phyloP scores from a whole-genome alignment of 768 basidiomycete genomes.

The Tephrocybe sp. region DNA sequence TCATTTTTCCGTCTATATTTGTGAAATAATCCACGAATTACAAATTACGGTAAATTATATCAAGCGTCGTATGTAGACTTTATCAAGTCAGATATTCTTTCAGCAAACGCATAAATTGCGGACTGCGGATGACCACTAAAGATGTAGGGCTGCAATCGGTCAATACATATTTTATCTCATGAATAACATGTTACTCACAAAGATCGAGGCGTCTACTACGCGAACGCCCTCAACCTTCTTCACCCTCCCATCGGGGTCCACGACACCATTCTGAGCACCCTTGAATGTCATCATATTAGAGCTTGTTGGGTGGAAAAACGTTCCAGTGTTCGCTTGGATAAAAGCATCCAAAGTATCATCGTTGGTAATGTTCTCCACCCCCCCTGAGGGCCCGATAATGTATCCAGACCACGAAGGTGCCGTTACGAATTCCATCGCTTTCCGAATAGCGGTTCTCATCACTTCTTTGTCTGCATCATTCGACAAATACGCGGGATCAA shows the following conservation, averaged over 20 bases:
- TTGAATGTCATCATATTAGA: conserved; percentile 24
- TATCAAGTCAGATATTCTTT: conserved; percentile 18
- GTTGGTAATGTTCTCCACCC: conserved; percentile 6
- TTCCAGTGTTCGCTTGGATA: conserved; percentile 12
- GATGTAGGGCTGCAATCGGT: conserved; percentile 6
- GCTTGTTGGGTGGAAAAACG: conserved; percentile 20
- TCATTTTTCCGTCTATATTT: no score
- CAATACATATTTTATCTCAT: not conserved
- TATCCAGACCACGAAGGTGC: conserved; percentile 17
- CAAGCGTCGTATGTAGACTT: conserved; percentile 5
- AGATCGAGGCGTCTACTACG: conserved; percentile 33
- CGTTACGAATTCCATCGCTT: conserved; percentile 13
- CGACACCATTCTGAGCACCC: conserved; percentile 25
- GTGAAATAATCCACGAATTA: no score
- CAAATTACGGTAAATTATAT: not conserved
- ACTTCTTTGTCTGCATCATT: conserved; percentile 16
- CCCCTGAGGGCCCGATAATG: conserved; percentile 8
- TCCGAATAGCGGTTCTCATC: conserved; percentile 19
- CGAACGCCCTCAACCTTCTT: conserved; percentile 29
- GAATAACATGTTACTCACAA: conserved; percentile 18
- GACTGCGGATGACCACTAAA: conserved; percentile 13
- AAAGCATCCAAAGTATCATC: conserved; percentile 23
- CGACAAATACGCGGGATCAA: conserved; percentile 44
- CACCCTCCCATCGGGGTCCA: conserved; percentile 30
- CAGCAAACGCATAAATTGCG: conserved; percentile 16